A percentile compares a stretch with the other conserved stretches of the same genome.
These are phyloP conservation scores for Crithidia brevicula DNA, from an alignment of 208 protist species.

Conservation along the genomic window DNA sequence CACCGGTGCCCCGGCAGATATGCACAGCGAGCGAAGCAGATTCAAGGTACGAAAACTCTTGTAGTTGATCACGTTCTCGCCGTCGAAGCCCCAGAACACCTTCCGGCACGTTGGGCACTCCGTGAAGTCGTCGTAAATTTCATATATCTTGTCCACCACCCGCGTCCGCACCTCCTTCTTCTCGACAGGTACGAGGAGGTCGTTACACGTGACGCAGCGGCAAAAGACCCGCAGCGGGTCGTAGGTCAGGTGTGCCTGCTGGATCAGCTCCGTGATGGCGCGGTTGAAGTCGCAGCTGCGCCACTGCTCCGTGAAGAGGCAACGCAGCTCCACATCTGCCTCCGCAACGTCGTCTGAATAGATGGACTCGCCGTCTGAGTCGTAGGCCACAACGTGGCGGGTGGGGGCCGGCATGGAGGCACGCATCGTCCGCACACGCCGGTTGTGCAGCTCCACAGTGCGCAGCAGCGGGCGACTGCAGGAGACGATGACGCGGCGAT, in stretches of 20 bases:
- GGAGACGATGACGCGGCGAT: slow-evolving; percentile 55
- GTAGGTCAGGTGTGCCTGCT: slow-evolving; percentile 39
- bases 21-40: slow-evolving; percentile 54
- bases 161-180: slow-evolving; percentile 48
- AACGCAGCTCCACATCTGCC: slow-evolving; percentile 33
- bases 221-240: slow-evolving; percentile 49
- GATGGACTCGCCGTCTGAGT: slow-evolving; percentile 77
- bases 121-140: slow-evolving; percentile 73
- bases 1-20: slow-evolving; percentile 35
- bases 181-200: slow-evolving; percentile 40
- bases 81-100: slow-evolving; percentile 84
- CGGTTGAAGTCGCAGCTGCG: slow-evolving; percentile 40
- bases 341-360: slow-evolving; percentile 50
- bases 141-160: slow-evolving; percentile 61
- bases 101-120: slow-evolving; percentile 70
- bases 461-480: slow-evolving; percentile 44
- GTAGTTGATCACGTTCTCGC: slow-evolving; percentile 73
- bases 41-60: slow-evolving; percentile 74
- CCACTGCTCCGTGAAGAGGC: slow-evolving; percentile 52
- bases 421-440: slow-evolving; percentile 16
- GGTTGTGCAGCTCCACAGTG: slow-evolving; percentile 53
- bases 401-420: background rate
- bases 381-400: slow-evolving; percentile 58
- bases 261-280: slow-evolving; percentile 55
- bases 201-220: slow-evolving; percentile 75